A percentile compares a stretch with the other conserved stretches of the same genome.
phyloP scores from a whole-genome alignment of 805 yeast species.

The Schizosaccharomyces osmophilus region DNA sequence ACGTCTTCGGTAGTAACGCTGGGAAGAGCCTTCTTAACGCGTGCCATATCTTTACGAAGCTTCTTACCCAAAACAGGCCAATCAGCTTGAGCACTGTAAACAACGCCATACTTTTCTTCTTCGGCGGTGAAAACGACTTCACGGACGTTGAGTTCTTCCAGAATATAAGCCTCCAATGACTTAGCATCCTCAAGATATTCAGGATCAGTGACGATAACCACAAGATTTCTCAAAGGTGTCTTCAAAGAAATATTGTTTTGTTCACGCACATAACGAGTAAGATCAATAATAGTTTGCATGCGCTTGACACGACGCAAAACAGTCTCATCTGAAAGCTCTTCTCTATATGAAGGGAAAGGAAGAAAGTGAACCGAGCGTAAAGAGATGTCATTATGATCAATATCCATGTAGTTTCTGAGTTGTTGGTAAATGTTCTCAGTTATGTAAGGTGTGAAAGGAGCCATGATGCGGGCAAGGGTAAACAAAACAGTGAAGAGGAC shows the following conservation, averaged over 20 bases:
- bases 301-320: slow-evolving; percentile 75
- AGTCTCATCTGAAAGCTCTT: slow-evolving; percentile 53
- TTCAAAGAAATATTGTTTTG: slow-evolving; percentile 81
- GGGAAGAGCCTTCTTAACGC: slow-evolving; percentile 86
- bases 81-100: slow-evolving; percentile 86
- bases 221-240: slow-evolving; percentile 75
- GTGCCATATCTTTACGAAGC: slow-evolving; percentile 76
- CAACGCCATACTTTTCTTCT: slow-evolving; percentile 76
- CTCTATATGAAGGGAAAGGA: slow-evolving; percentile 63
- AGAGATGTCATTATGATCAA: slow-evolving; percentile 19
- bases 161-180: slow-evolving; percentile 50
- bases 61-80: slow-evolving; percentile 98
- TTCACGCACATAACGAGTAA: slow-evolving; percentile 91
- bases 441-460: slow-evolving; percentile 94
- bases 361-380: slow-evolving; percentile 76
- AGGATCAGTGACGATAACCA: slow-evolving; percentile 60
- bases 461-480: slow-evolving; percentile 84
- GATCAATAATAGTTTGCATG: slow-evolving; percentile 91
- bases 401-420: slow-evolving; percentile 37
- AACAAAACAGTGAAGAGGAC: slow-evolving; percentile 75
- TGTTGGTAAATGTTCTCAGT: slow-evolving; percentile 71
- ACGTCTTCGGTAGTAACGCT: slow-evolving; percentile 58
- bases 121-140: slow-evolving; percentile 69
- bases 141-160: slow-evolving; percentile 81
- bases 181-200: slow-evolving; percentile 54